Percentiles rank a stretch among this genome's conserved stretches.
Conservation (phyloP, 805 yeast genomes). For the Metschnikowia shivogae region DNA sequence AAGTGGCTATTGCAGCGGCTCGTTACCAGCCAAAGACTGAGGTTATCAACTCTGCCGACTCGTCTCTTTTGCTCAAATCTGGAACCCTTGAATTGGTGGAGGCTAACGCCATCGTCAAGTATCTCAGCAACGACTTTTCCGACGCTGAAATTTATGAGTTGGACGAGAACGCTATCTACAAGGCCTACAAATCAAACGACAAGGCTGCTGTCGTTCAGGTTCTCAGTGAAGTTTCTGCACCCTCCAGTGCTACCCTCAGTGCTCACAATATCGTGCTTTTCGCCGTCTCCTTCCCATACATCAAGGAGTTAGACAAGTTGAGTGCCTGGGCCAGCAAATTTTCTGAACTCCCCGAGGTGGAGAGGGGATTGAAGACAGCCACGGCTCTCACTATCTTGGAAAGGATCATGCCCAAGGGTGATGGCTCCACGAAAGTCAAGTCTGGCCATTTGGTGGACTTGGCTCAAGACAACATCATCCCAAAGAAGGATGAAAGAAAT, state of each 20-base stretch:
- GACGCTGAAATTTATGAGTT: constrained; percentile 28
- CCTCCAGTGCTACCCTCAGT: constrained; percentile 26
- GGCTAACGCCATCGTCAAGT: constrained; percentile 68
- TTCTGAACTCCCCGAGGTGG: constrained; percentile 34
- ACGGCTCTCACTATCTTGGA: constrained; percentile 41
- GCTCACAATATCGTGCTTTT: constrained; percentile 58
- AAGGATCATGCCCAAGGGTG: constrained; percentile 35
- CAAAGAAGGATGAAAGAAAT: constrained; percentile 71
- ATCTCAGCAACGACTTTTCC: constrained; percentile 48
- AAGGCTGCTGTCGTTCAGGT: constrained; percentile 20
- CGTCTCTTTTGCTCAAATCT: constrained; percentile 28
- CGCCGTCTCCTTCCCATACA: constrained; percentile 51
- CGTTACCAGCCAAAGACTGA: constrained; percentile 13
- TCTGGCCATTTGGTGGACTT: constrained; percentile 30
- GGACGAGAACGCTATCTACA: constrained; percentile 45
- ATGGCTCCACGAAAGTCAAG: constrained; percentile 35
- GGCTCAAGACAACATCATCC: constrained; percentile 38
- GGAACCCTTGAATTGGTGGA: constrained; percentile 50
- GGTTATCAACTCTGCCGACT: constrained; percentile 22
- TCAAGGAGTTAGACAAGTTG: constrained; percentile 14
- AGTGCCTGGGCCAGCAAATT: constrained; percentile 43
- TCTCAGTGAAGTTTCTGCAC: constrained; percentile 11
- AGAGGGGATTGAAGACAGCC: constrained; percentile 46
- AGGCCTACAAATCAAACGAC: constrained; percentile 34
- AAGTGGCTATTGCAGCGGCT: constrained; percentile 23